Evolutionary conservation across 78 protist genomes (phyloP), one percentile per base, ranked within the genome.

Genomic region (Dictyostelium intermedium): DNA sequence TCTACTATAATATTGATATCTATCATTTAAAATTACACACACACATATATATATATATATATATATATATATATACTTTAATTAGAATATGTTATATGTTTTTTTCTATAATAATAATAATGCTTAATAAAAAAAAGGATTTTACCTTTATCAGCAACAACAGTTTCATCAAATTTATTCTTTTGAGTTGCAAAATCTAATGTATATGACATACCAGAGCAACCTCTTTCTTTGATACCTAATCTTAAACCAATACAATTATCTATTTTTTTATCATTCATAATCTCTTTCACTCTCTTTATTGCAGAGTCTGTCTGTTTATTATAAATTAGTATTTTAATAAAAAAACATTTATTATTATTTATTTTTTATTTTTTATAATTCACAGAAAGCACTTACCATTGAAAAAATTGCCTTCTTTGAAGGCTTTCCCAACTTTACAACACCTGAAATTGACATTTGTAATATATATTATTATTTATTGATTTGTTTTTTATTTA

Each of bases 181-280:
- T 92, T 85, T 66, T 87, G 92, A 6, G 87, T 84, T 50, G 93
- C 95, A 84, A 97, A 98, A 82, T 97, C 97, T 95, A 98, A 85
- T 32, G 98, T 97, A 95, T 97, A 98, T 6, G 97, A 78, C 23
- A 97, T 39, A 16, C 99, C 99, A 47, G 93, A 97, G 86, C 99
- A 98, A 5, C 98, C 98, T 61, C 87, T 82, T 92, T 77, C 81
- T 77, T 95, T 92, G 18, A 97, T 96, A 32, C 98, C 98, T 41
- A 97, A 32, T 34, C 83, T 83, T 5, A 97, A n/a, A 47, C 96
- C 96, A 41, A 83, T 72, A 81, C 81, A 84, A 60, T 92, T 76
- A 23, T 87, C 85, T 41, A 50, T 63, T 91, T 83, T 72, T 23
- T 83, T 72, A 30, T 82, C 61, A 73, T n/a, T 45, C 96, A 92